A percentile compares a stretch with the other conserved stretches of the same genome.
Evolutionary conservation across 202 grass and related monocot species (phyloP).

Genomic region (Hordeum pubiflorum): DNA sequence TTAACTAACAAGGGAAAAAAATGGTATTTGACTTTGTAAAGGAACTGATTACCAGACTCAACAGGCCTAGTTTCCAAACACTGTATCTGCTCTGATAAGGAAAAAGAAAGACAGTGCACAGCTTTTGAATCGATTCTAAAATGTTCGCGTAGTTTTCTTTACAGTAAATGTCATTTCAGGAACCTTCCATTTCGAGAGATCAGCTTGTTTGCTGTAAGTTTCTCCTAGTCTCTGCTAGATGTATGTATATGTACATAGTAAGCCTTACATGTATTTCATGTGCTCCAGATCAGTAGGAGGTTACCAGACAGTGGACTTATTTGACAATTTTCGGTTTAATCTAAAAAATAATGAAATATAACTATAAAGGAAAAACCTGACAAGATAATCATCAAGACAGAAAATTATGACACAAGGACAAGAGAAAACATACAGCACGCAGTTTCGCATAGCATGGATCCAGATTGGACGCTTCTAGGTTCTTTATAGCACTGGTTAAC

Average conservation of each 20-base stretch:
- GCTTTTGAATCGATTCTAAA: background rate
- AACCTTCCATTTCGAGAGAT: background rate
- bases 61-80: background rate
- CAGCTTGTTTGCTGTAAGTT: background rate
- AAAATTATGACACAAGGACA: background rate
- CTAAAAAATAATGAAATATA: background rate
- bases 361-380: background rate
- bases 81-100: background rate
- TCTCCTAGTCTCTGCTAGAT: background rate
- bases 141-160: background rate
- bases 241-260: background rate
- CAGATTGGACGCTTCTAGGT: constrained; percentile 76
- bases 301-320: background rate
- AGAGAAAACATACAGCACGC: constrained; percentile 52
- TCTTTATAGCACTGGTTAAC: constrained; percentile 79
- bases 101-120: background rate
- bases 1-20: background rate
- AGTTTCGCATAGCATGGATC: constrained; percentile 79
- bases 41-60: background rate
- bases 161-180: background rate
- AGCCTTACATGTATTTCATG: background rate
- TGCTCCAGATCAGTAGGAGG: background rate
- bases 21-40: background rate
- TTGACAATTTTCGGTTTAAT: background rate
- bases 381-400: background rate